Conservation (phyloP, 164 flowering plant species). For the Magnolia sinica region DNA sequence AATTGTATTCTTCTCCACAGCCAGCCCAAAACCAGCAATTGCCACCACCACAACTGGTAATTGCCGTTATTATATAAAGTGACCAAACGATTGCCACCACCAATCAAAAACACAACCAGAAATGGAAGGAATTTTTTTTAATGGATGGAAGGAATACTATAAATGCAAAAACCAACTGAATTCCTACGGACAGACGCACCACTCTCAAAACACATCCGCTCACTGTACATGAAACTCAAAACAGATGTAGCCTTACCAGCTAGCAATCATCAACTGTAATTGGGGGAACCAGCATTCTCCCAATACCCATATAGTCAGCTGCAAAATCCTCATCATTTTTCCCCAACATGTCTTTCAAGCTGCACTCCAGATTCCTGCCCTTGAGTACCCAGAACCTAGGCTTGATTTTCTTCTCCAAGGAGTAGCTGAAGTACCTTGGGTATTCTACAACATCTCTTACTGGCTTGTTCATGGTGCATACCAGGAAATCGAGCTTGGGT, state of each 20-base stretch:
- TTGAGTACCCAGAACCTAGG: slow-evolving; percentile 74
- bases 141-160: no score
- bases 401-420: slow-evolving; percentile 78
- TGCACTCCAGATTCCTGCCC: slow-evolving; percentile 54
- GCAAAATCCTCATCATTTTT: slow-evolving; percentile 89
- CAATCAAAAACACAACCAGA: no score
- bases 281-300: slow-evolving; percentile 39
- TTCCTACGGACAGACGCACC: background rate
- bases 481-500: slow-evolving; percentile 80
- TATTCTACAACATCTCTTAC: slow-evolving; percentile 63
- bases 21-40: no score
- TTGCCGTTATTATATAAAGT: no score
- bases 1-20: no score
- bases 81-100: no score
- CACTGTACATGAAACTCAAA: background rate
- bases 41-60: no score
- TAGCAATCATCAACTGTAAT: background rate
- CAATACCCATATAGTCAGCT: slow-evolving; percentile 49
- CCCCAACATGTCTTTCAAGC: slow-evolving; percentile 75
- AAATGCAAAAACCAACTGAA: no score
- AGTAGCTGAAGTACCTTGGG: slow-evolving; percentile 91
- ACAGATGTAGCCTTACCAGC: background rate
- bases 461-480: slow-evolving; percentile 65
- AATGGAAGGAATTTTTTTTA: no score
- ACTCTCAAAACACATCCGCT: background rate